A percentile compares a stretch with the other conserved stretches of the same genome.
phyloP scores from a whole-genome alignment of 345 rosid species.

The Hevea brasiliensis region DNA sequence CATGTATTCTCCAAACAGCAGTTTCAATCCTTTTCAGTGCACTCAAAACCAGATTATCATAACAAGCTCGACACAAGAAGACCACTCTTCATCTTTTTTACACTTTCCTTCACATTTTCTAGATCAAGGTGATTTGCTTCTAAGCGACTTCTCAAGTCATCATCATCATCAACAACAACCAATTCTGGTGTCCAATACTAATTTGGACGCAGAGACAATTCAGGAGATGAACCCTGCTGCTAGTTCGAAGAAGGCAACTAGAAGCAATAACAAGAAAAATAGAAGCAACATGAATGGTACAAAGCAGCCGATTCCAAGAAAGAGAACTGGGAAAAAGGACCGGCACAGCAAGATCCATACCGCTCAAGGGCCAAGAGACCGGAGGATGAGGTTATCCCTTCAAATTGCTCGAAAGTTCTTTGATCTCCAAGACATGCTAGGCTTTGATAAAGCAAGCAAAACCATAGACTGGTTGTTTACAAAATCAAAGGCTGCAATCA shows the following conservation, averaged over 20 bases:
- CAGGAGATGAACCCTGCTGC: conserved; percentile 6
- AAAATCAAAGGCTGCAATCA: conserved; percentile 67
- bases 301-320: conserved; percentile 32
- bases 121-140: conserved; percentile 24
- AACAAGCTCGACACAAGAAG: neutral
- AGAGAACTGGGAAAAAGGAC: conserved; percentile 26
- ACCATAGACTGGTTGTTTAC: conserved; percentile 44
- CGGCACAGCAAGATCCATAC: conserved; percentile 34
- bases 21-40: conserved; percentile 19
- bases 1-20: conserved; percentile 25
- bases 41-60: conserved; percentile 17
- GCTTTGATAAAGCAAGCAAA: conserved; percentile 36
- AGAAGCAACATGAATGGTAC: neutral
- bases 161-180: conserved; percentile 10
- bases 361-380: conserved; percentile 31
- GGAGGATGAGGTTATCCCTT: conserved; percentile 34
- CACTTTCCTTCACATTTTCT: conserved; percentile 28
- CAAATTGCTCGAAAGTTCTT: conserved; percentile 31
- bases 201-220: neutral
- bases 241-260: conserved; percentile 16
- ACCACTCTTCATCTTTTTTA: conserved; percentile 24
- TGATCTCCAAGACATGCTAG: conserved; percentile 37
- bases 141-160: conserved; percentile 14
- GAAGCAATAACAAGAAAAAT: conserved; percentile 28
- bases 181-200: conserved; percentile 15